Conservation (phyloP, 805 yeast species). For the Candida orba region DNA sequence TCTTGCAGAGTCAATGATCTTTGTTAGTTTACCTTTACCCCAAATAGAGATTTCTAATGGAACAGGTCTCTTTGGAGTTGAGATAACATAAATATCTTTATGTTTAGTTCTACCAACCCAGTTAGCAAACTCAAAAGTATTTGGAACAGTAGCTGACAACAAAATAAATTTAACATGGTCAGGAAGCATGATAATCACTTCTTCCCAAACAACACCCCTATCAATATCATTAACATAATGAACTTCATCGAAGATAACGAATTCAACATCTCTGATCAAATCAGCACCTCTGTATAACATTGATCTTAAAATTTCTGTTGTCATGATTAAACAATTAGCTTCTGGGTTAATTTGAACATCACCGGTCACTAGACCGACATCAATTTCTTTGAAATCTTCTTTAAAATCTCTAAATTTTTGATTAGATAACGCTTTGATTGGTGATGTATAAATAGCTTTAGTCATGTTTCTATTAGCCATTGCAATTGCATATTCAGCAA, state of each 20-base stretch:
- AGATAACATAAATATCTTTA: conserved; percentile 91
- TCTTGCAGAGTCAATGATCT: conserved; percentile 68
- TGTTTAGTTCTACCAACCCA: conserved; percentile 98
- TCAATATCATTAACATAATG: conserved; percentile 96
- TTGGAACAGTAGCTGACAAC: conserved; percentile 97
- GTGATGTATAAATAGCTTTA: conserved; percentile 92
- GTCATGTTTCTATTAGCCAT: conserved; percentile 96
- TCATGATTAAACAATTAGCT: conserved; percentile 94
- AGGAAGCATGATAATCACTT: conserved; percentile 94
- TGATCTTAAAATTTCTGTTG: conserved; percentile 90
- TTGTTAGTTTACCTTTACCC: conserved; percentile 69
- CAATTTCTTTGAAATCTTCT: conserved; percentile 69
- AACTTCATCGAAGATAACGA: conserved; percentile 95
- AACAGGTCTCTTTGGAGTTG: conserved; percentile 94
- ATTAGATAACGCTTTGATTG: conserved; percentile 84
- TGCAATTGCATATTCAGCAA: conserved; percentile 97
- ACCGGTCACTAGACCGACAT: conserved; percentile 93
- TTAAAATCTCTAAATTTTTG: conserved; percentile 87
- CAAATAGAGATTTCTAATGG: conserved; percentile 84
- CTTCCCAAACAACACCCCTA: conserved; percentile 99
- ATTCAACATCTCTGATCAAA: conserved; percentile 91
- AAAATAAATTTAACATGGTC: conserved; percentile 90
- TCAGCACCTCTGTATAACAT: conserved; percentile 98
- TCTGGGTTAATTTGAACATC: conserved; percentile 97
- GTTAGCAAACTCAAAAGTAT: conserved; percentile 93